Conservation (phyloP, 208 protist species). For the Wallacemonas sp. region DNA sequence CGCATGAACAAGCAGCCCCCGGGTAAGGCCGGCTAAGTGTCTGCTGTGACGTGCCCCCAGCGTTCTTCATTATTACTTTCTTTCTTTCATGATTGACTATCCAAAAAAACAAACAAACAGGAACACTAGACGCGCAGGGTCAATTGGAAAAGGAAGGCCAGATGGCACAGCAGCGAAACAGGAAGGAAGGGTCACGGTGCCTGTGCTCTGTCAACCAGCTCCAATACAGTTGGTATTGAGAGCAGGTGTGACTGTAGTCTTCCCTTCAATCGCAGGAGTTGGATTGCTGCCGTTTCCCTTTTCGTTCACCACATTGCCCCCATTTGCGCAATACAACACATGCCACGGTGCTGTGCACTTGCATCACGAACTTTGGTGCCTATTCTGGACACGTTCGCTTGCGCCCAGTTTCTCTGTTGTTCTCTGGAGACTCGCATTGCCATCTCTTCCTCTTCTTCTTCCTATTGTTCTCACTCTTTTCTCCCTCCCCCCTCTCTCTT, state of each 20-base stretch:
- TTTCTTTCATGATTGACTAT: constrained; percentile 5
- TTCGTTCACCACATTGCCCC: too few relatives aligned
- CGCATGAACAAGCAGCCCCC: constrained; percentile 93
- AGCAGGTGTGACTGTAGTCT: too few relatives aligned
- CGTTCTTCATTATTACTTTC: constrained; percentile 11
- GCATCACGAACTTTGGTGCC: too few relatives aligned
- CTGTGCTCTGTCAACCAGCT: too few relatives aligned
- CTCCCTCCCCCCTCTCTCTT: background rate
- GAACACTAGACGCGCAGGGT: background rate
- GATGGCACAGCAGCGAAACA: background rate
- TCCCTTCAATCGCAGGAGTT: too few relatives aligned
- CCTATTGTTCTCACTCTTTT: constrained; percentile 15
- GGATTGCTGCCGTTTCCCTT: too few relatives aligned
- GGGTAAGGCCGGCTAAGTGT: constrained; percentile 84
- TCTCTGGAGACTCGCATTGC: background rate
- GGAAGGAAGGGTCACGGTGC: background rate
- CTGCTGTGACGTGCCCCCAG: background rate
- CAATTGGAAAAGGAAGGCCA: background rate
- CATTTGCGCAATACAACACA: too few relatives aligned
- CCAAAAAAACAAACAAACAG: background rate
- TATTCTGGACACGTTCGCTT: too few relatives aligned
- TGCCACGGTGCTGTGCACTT: too few relatives aligned
- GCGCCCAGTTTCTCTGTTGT: background rate
- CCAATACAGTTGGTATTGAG: too few relatives aligned
- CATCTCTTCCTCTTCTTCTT: constrained; percentile 12